These are phyloP conservation scores for Metschnikowia lachancei DNA, from an alignment of 805 yeast genomes.

Conservation along the genomic window DNA sequence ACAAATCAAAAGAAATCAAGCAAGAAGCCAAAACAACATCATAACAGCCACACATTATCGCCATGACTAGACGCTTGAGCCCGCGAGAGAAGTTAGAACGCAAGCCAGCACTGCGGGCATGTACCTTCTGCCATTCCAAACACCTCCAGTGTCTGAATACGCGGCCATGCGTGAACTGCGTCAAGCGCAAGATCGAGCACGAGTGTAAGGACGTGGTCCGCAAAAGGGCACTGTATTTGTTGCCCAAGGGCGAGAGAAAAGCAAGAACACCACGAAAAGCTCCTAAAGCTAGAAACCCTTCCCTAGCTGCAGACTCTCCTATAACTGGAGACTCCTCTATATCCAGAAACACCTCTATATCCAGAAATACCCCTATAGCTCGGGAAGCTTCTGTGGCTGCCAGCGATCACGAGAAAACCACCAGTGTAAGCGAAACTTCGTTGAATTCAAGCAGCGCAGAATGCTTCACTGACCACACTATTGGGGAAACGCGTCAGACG, in stretches of 20 bases:
- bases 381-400: too few species aligned
- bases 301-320: too few species aligned
- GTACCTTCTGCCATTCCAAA: constrained; percentile 68
- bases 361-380: too few species aligned
- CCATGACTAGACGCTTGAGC: constrained; percentile 63
- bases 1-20: too few species aligned
- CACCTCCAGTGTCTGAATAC: constrained; percentile 70
- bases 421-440: too few species aligned
- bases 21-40: neutral
- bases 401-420: too few species aligned
- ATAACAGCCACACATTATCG: too few species aligned
- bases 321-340: too few species aligned
- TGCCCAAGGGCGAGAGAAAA: neutral
- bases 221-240: constrained; percentile 42
- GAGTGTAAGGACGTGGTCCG: constrained; percentile 59
- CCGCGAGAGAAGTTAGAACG: constrained; percentile 51
- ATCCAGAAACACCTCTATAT: too few species aligned
- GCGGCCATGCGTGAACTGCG: constrained; percentile 71
- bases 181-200: constrained; percentile 55
- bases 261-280: neutral
- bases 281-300: too few species aligned
- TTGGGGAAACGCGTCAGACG: neutral
- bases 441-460: neutral
- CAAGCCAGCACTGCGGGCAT: constrained; percentile 66
- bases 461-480: neutral